Evolutionary conservation across 2,329 filamentous ascomycete species (phyloP), one percentile per base, ranked within the genome.

Genomic region (Madurella mycetomatis): DNA sequence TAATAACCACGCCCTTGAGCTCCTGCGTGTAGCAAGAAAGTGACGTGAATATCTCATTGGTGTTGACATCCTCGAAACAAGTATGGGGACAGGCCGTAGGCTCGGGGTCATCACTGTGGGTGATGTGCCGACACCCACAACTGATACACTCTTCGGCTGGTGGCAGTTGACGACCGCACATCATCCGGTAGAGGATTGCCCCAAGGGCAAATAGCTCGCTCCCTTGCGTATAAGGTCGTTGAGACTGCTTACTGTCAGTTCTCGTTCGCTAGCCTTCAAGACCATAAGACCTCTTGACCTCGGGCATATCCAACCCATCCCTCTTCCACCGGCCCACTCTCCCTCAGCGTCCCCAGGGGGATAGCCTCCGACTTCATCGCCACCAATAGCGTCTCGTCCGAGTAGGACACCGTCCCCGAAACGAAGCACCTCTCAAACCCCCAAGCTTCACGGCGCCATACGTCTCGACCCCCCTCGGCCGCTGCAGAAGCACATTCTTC

Each of bases 391-490:
- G 53, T 42, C 31, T 51, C 47, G 32, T 30, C 15, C 13, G 30
- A n/a, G 45, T 49, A 49, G 9, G 47, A 52, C 39, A 66, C 62
- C 43, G 75, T 72, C 41, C 69, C 69, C n/a, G 73, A 72, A 11
- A 78, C 67, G 25, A 64, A 66, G 15, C 72, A 70, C n/a, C 62
- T 62, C 42, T 67, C 62, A 51, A 78, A 79, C 41, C 76, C 72
- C 79, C 79, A 51, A 83, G 66, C 67, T 81, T 83, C 60, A 79
- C 81, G 30, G 69, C 62, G 0, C 79, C 80, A 60, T 81, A 83
- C 32, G 71, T 74, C 66, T 81, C 78, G 12, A 57, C 64, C 1
- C 75, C 75, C 12, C 68, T 67, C 37, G 78, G 73, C 49, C 76
- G 71, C 64, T 76, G 72, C 60, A 83, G 73, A 63, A 75, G 79